Evolutionary conservation across 1,139 yeast species (phyloP), one percentile per base, ranked within the genome.

Genomic region (Arxiozyma slooffiae): DNA sequence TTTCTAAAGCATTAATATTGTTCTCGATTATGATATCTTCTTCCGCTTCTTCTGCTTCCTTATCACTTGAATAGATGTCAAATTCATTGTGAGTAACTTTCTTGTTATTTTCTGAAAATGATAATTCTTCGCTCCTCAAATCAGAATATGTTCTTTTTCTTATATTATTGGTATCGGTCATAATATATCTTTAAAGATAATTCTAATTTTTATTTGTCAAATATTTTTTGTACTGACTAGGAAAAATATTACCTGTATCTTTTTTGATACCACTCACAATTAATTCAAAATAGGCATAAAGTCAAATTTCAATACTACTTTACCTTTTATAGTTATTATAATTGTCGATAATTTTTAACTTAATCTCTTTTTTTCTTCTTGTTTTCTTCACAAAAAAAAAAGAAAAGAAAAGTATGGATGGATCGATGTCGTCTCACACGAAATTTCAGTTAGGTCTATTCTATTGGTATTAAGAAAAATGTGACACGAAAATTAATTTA

Each of bases 71-170:
- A 18, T 20, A 3, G 18, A 20, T 20, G 21, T n/a, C 36, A 4
- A 17, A 6, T 5, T 42, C 39, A 30, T 7, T 8, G 20, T 21
- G 14, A 20, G 18, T 18, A 14, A 42, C 21, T 34, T 26, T 42
- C 14, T 34, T 42, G 22, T 34, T 42, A 42, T 34, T 18, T 26
- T 30, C 20, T 7, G n/a, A 4, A 14, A n/a, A 21, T 9, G 9
- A 9, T 26, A 41, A 41, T 34, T 46, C 43, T 26, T 46, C 37
- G 14, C 30, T 30, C 16, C 30, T 30, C 20, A 42, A 20, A 24
- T 41, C 48, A 40, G 44, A 40, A 22, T 22, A 39, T 11, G 48
- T 17, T 46, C 48, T 46, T 23, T 46, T 46, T 41, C 17, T 46
- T 17, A n/a, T n/a, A 30, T 34, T 42, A 23, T 46, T 30, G 14